phyloP scores from a whole-genome alignment of 345 rosid genomes.

The Leavenworthia alabamica region DNA sequence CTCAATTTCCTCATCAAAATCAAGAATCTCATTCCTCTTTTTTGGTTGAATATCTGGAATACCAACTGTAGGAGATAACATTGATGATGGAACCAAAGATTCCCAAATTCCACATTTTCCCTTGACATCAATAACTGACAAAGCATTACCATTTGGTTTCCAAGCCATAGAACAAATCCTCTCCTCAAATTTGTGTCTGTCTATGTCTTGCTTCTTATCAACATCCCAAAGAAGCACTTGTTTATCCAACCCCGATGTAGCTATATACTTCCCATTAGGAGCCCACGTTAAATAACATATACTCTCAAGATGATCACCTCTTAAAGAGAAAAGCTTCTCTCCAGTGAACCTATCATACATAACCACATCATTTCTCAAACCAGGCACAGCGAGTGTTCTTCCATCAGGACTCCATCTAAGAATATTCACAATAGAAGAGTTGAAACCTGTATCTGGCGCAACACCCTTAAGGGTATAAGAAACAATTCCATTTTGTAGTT shows the following conservation, averaged over 20 bases:
- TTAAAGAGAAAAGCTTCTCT: conserved; percentile 69
- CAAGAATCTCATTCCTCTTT: conserved; percentile 63
- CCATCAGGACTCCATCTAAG: conserved; percentile 97
- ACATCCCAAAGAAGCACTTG: conserved; percentile 93
- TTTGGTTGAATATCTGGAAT: conserved; percentile 50
- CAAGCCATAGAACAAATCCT: conserved; percentile 78
- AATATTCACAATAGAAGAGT: conserved; percentile 51
- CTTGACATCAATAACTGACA: conserved; percentile 71
- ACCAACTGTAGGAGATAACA: conserved; percentile 78
- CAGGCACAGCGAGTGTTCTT: conserved; percentile 77
- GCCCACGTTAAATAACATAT: conserved; percentile 81
- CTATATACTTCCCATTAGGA: conserved; percentile 91
- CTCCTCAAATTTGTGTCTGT: conserved; percentile 73
- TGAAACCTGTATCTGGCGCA: conserved; percentile 61
- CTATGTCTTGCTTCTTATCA: conserved; percentile 74
- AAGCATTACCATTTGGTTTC: conserved; percentile 83
- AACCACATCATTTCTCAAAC: conserved; percentile 74
- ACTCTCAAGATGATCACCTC: conserved; percentile 71
- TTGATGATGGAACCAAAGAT: conserved; percentile 79
- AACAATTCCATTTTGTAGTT: conserved; percentile 59
- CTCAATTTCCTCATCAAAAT: conserved; percentile 63
- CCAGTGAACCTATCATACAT: conserved; percentile 93
- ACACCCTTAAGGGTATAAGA: conserved; percentile 56
- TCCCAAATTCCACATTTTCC: conserved; percentile 93
- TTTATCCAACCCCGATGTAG: conserved; percentile 77